Evolutionary conservation across 371 early-diverging fungal genomes (phyloP).

Genomic region (Mortierella sp.): DNA sequence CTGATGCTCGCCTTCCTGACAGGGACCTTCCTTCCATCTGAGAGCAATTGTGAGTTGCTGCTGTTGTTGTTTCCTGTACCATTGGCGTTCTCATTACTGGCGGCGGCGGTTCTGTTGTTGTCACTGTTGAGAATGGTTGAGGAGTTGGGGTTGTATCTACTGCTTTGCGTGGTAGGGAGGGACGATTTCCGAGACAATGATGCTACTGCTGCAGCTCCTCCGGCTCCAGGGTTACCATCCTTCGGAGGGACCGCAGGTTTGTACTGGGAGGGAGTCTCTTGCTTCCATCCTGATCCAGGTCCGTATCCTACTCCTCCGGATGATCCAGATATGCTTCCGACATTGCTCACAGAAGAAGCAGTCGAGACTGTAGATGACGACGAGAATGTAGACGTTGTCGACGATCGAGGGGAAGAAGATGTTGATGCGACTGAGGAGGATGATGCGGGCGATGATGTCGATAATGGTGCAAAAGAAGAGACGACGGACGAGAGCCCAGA

Average conservation of each 20-base stretch:
- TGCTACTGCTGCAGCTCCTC: not conserved
- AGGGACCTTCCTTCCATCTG: constrained; percentile 2
- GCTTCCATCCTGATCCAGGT: not conserved
- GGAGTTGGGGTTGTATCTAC: not conserved
- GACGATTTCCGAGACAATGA: not conserved
- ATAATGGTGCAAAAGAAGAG: not conserved
- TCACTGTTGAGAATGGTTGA: not conserved
- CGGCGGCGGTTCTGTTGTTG: not conserved
- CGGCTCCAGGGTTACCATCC: not conserved
- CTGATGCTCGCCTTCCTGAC: constrained; percentile 23
- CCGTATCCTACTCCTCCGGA: not conserved
- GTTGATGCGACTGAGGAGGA: constrained; percentile 6
- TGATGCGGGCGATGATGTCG: not conserved
- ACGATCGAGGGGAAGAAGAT: not conserved
- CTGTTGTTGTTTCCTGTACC: constrained; percentile 5
- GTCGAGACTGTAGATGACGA: constrained; percentile 11
- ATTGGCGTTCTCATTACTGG: not conserved
- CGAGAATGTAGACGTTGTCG: constrained; percentile 19
- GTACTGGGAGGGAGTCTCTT: not conserved
- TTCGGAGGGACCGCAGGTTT: not conserved
- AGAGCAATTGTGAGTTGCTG: not conserved
- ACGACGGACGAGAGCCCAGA: constrained; percentile 18
- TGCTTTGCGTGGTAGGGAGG: not conserved
- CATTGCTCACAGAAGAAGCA: constrained; percentile 19
- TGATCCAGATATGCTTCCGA: not conserved